These are phyloP conservation scores for Begonia peltatifolia DNA, from an alignment of 306 rosid species.

Conservation along the genomic window DNA sequence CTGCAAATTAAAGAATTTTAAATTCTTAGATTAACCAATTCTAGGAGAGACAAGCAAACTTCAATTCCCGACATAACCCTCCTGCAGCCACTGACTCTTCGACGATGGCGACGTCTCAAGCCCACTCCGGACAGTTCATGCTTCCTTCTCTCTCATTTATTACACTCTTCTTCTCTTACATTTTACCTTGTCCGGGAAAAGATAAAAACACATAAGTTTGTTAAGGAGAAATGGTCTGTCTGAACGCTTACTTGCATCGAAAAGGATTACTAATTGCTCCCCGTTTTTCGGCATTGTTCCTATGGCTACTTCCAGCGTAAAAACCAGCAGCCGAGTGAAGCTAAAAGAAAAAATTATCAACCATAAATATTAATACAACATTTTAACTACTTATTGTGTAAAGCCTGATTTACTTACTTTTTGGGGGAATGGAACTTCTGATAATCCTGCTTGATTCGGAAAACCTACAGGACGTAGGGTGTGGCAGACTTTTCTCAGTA, in stretches of 20 bases:
- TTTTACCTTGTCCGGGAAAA: too few relatives aligned
- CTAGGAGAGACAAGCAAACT: conserved; percentile 10
- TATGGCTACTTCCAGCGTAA: conserved; percentile 86
- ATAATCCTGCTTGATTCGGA: conserved; percentile 86
- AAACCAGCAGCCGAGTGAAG: conserved; percentile 75
- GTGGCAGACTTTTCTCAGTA: too few relatives aligned
- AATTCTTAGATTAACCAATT: conserved; percentile 25
- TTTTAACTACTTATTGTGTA: too few relatives aligned
- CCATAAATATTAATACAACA: too few relatives aligned
- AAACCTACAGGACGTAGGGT: conserved; percentile 29
- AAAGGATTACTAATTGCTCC: conserved; percentile 66
- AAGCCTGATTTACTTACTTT: conserved; percentile 39
- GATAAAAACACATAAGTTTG: too few relatives aligned
- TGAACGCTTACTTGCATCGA: conserved; percentile 75
- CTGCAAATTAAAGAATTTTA: conserved; percentile 27
- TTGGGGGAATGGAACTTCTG: conserved; percentile 85
- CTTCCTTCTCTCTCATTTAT: too few relatives aligned
- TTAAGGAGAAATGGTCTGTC: too few relatives aligned
- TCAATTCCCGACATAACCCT: conserved; percentile 77
- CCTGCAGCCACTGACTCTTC: conserved; percentile 6
- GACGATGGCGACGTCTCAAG: conserved; percentile 33
- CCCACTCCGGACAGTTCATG: conserved; percentile 73
- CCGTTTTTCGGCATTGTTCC: conserved; percentile 76
- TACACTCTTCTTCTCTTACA: too few relatives aligned
- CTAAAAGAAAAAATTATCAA: conserved; percentile 15